These are phyloP conservation scores for Coelastrella sp. DNA, from an alignment of 139 green algal species.

Conservation along the genomic window DNA sequence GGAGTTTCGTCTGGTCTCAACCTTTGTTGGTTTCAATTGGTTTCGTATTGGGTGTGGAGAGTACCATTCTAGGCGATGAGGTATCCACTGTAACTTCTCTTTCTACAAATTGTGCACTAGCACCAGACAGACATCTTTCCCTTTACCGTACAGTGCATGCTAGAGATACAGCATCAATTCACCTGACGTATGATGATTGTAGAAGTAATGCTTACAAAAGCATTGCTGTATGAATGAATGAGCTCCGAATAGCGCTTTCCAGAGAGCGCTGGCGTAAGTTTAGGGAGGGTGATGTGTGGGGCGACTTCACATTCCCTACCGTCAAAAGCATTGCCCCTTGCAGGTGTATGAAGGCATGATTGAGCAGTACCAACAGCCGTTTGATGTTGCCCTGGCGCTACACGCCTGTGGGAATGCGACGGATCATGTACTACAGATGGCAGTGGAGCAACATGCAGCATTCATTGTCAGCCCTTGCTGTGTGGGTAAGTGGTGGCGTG, in stretches of 20 bases:
- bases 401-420: constrained; percentile 87
- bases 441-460: constrained; percentile 57
- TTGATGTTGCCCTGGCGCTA: constrained; percentile 80
- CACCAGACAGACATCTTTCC: no score
- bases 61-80: background rate
- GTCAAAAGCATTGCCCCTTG: no score
- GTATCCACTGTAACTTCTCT: background rate
- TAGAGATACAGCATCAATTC: no score
- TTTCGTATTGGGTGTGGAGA: background rate
- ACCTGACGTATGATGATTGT: no score
- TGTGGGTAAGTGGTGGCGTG: constrained; percentile 73
- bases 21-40: background rate
- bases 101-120: background rate
- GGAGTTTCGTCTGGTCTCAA: no score
- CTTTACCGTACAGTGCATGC: no score
- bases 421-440: constrained; percentile 71
- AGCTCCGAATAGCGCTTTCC: no score
- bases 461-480: constrained; percentile 84
- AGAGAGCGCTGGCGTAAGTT: no score
- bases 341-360: constrained; percentile 64
- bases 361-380: constrained; percentile 61
- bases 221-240: no score
- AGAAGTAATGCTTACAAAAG: no score
- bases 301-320: no score
- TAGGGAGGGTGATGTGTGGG: no score